These are phyloP conservation scores for Angophora floribunda DNA, from an alignment of 345 rosid genomes.

Conservation along the genomic window DNA sequence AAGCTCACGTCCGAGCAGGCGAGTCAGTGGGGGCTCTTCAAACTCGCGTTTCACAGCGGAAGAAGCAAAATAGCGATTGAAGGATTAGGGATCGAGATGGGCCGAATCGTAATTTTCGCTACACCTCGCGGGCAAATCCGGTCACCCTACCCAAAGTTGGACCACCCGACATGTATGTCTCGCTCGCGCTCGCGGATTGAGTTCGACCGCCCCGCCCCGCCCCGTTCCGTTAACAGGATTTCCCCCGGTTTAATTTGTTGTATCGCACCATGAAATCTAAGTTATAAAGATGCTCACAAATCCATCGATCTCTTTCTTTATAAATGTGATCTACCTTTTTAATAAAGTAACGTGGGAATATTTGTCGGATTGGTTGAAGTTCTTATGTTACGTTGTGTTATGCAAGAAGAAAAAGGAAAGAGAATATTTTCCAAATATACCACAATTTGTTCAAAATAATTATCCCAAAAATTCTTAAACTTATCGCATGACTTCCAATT, in stretches of 20 bases:
- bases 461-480: too few species aligned
- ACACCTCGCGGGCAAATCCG: not conserved
- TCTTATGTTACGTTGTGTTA: accelerated
- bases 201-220: too few species aligned
- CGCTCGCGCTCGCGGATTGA: not conserved
- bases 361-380: not conserved
- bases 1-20: not conserved
- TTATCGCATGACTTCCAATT: too few species aligned
- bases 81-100: not conserved
- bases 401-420: not conserved
- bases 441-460: not conserved
- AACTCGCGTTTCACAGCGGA: not conserved
- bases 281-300: not conserved
- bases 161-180: not conserved
- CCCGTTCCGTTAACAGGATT: not conserved
- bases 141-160: not conserved
- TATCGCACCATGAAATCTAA: not conserved
- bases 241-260: not conserved
- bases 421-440: not conserved
- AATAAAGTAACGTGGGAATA: not conserved
- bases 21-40: not conserved
- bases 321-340: not conserved
- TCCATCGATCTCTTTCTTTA: not conserved
- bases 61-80: not conserved
- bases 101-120: not conserved